phyloP scores from a whole-genome alignment of 805 yeast species.

The Metschnikowia baotianmanensis region DNA sequence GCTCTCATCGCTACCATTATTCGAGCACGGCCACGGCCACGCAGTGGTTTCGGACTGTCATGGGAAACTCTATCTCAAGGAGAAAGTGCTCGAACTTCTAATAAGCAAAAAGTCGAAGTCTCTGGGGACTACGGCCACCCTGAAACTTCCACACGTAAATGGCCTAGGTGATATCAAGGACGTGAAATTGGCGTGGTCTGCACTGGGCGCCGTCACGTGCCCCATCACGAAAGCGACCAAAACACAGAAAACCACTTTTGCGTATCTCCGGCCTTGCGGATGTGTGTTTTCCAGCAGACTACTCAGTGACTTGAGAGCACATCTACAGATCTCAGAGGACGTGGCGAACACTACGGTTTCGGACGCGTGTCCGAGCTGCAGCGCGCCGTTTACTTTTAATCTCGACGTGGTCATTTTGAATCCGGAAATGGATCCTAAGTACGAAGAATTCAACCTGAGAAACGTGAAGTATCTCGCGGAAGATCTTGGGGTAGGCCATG shows the following conservation, averaged over 20 bases:
- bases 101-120: constrained; percentile 31
- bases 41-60: constrained; percentile 67
- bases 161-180: constrained; percentile 17
- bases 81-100: constrained; percentile 56
- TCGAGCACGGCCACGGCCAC: constrained; percentile 20
- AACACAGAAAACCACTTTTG: constrained; percentile 19
- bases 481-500: constrained; percentile 23
- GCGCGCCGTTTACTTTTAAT: constrained; percentile 19
- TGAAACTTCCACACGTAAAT: constrained; percentile 10
- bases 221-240: constrained; percentile 28
- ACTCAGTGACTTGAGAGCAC: constrained; percentile 19
- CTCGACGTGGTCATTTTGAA: constrained; percentile 34
- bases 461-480: constrained; percentile 15
- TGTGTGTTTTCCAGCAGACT: constrained; percentile 33
- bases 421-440: constrained; percentile 18
- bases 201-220: constrained; percentile 24
- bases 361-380: constrained; percentile 35
- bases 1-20: constrained; percentile 42
- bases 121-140: no score
- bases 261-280: constrained; percentile 38
- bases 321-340: constrained; percentile 8
- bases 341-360: constrained; percentile 9
- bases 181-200: constrained; percentile 13
- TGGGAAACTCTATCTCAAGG: constrained; percentile 67
- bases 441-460: constrained; percentile 13